Evolutionary conservation across 2,329 filamentous ascomycete species (phyloP), one percentile per base, ranked within the genome.

Genomic region (Metarhizium guizhouense): DNA sequence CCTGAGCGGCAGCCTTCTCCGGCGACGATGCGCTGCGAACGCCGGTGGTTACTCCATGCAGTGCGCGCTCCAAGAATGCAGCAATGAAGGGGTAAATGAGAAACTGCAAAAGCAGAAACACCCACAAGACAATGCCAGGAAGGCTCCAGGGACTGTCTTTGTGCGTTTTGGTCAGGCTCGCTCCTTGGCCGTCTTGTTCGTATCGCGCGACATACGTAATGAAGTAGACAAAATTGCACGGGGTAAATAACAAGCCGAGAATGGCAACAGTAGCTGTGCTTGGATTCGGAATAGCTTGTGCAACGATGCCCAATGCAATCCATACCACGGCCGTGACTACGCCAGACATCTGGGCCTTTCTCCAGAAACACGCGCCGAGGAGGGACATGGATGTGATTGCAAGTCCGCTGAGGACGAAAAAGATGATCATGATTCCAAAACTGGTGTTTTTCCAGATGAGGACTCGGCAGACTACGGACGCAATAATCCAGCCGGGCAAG

Each of bases 221-320:
- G 66, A 93, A 94, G 67, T 86, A 91, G 16, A 93, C 87, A 65
- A 90, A 96, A 63, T 90, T 92, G 76, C 92, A 95, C 0, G 92
- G 88, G 0, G 90, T 82, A 66, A 96, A 96, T 0, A 96, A 70
- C 16, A 95, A 67, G 58, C 86, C 86, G 13, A 95, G 75, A 3
- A 89, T 74, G 6, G 81, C 78, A 3, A 93, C 87, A 1, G 83
- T 78, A 1, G 74, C 83, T 0, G 85, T 88, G 10, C 72, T 75
- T 3, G 83, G 82, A 1, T 77, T 77, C 0, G 80, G 83, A 18
- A 89, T 74, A 16, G 90, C 83, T 69, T 96, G 92, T 0, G 90
- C 86, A 25, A 96, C 76, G 62, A 96, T 88, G 14, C 87, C 91
- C 1, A 95, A 74, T 6, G 91, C 70, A 42, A 94, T 79, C 36